Evolutionary conservation across 495 filamentous ascomycete species (phyloP).

Genomic region (Penicillium turbatum): DNA sequence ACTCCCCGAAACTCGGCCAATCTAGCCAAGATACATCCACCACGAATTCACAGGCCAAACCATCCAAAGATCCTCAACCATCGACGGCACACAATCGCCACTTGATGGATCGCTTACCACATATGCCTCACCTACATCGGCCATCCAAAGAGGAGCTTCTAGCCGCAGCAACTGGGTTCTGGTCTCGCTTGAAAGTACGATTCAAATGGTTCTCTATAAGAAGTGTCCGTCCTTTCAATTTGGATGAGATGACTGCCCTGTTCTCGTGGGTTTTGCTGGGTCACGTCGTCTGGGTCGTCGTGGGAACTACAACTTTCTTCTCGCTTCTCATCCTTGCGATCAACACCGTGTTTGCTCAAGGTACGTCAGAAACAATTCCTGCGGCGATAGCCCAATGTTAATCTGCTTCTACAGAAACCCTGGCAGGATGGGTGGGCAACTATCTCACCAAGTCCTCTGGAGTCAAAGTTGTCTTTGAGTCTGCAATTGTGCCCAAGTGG

Average conservation of each 20-base stretch:
- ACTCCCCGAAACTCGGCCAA: constrained; percentile 7
- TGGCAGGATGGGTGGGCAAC: constrained; percentile 90
- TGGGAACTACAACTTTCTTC: constrained; percentile 97
- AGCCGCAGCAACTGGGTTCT: constrained; percentile 86
- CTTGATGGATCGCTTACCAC: constrained; percentile 60
- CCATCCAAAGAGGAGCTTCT: constrained; percentile 93
- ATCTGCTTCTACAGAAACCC: constrained; percentile 59
- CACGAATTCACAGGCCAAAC: neutral
- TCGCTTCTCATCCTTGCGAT: constrained; percentile 82
- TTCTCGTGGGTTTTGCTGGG: constrained; percentile 93
- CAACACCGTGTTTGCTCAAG: constrained; percentile 95
- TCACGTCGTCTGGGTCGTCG: constrained; percentile 88
- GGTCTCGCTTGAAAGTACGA: constrained; percentile 82
- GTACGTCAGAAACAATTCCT: constrained; percentile 37
- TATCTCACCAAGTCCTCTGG: constrained; percentile 93
- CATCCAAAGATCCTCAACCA: constrained; percentile 13
- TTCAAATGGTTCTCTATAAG: constrained; percentile 98
- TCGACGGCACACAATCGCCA: constrained; percentile 33
- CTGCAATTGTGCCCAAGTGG: constrained; percentile 95
- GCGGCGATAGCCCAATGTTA: constrained; percentile 9
- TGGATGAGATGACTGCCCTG: constrained; percentile 91
- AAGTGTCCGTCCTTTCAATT: constrained; percentile 91
- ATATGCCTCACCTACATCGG: constrained; percentile 69
- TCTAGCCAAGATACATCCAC: constrained; percentile 6
- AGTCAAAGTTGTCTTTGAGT: constrained; percentile 95